Evolutionary conservation across 2,329 filamentous ascomycete genomes (phyloP), one percentile per base, ranked within the genome.

Genomic region (Ophiocordyceps camponoti-rufipedis): DNA sequence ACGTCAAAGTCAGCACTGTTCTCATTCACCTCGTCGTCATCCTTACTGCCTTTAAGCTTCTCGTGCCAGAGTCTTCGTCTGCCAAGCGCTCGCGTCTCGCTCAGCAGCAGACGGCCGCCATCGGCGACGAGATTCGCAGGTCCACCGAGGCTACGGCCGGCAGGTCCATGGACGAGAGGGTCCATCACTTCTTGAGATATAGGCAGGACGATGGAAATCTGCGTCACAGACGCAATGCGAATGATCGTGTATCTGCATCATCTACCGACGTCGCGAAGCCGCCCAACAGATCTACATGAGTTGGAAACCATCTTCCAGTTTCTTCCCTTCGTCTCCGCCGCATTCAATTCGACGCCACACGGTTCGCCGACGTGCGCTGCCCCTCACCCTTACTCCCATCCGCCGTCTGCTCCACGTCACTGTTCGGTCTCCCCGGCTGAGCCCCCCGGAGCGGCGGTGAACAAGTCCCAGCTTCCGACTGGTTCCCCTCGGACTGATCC

Each of bases 171-270:
- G 72, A 83, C 49, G 77, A 79, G 55, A 71, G 86, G 45, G 80
- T 96, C 38, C 74, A 85, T 52, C 77, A 67, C 46, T 96, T 96
- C 56, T 52, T 96, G 48, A 75, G 77, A 54, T 76, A 83, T 48
- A 71, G 85, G 51, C 82, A 91, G 52, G 65, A 63, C 35, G 41
- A 16, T 38, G 14, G 13, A 13, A 14, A 16, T 2, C 16, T 38
- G 16, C 33, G 33, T 38, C 16, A 38, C 33, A 16, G 16, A 2
- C 33, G 33, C 12, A 10, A 12, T 38, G 33, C 33, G 8, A 16
- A n/a, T n/a, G 9, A 9, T 8, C 33, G 11, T 38, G 16, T 38
- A 38, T 38, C 33, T n/a, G n/a, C 33, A 16, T 8, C 13, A 38
- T 23, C 23, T 23, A 12, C 14, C 33, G 16, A 38, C 33, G 33